Conservation (phyloP, 1,284 basidiomycete genomes). For the Moesziomyces sp. region DNA sequence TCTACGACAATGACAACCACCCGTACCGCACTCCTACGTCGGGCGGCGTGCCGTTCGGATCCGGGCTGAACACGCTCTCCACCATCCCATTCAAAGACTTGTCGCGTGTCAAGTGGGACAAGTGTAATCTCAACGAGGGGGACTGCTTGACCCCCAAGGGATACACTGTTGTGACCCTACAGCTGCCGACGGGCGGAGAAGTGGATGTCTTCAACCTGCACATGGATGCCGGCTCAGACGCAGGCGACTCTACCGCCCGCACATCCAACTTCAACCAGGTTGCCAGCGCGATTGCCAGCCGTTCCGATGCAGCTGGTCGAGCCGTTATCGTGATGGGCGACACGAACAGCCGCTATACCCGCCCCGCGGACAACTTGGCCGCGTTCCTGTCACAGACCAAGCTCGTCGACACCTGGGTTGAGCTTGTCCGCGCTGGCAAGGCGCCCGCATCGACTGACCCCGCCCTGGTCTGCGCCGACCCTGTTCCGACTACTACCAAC, state of each 20-base stretch:
- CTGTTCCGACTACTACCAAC: constrained; percentile 13
- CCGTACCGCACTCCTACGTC: constrained; percentile 26
- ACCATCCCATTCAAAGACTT: constrained; percentile 15
- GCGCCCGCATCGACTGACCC: constrained; percentile 17
- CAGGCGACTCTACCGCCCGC: constrained; percentile 18
- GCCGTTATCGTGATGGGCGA: constrained; percentile 35
- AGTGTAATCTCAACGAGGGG: constrained; percentile 21
- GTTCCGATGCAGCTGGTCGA: constrained; percentile 10
- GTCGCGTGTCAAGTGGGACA: constrained; percentile 17
- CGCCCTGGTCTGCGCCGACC: constrained; percentile 15
- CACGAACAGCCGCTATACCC: constrained; percentile 25
- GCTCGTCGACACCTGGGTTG: constrained; percentile 23
- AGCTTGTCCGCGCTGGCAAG: constrained; percentile 8
- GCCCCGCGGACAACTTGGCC: constrained; percentile 12
- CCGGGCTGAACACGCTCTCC: constrained; percentile 27
- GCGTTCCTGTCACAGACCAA: constrained; percentile 13
- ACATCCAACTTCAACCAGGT: constrained; percentile 22
- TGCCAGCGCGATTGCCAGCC: constrained; percentile 15
- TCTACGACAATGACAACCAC: constrained; percentile 23
- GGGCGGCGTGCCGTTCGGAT: constrained; percentile 21
- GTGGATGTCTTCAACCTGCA: constrained; percentile 27
- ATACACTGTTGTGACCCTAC: constrained; percentile 20
- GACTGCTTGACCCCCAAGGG: constrained; percentile 31
- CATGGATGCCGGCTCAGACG: constrained; percentile 20
- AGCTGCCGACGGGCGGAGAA: constrained; percentile 11